These are phyloP conservation scores for Saccharata proteae DNA, from an alignment of 2,329 filamentous ascomycete species.

Conservation along the genomic window DNA sequence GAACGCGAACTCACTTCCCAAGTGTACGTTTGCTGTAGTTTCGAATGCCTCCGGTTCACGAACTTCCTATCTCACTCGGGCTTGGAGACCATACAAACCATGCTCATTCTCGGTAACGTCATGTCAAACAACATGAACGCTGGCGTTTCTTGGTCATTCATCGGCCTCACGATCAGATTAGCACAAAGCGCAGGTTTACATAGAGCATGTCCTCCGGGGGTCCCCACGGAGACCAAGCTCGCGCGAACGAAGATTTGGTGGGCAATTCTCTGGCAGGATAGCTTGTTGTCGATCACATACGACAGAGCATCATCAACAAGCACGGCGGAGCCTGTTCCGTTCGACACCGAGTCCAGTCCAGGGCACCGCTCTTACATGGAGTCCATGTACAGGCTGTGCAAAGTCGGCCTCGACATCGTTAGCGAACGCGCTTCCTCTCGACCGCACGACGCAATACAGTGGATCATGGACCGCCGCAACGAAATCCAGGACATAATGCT, in stretches of 20 bases:
- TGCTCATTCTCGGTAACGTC: constrained; percentile 50
- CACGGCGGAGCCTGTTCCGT: constrained; percentile 34
- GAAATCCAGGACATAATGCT: constrained; percentile 45
- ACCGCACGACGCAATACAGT: constrained; percentile 38
- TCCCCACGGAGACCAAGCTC: constrained; percentile 32
- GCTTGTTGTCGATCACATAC: constrained; percentile 50
- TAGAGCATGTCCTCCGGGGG: constrained; percentile 43
- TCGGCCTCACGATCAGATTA: constrained; percentile 47
- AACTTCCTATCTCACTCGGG: constrained; percentile 52
- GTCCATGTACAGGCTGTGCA: constrained; percentile 43
- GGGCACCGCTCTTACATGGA: constrained; percentile 45
- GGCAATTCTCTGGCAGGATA: constrained; percentile 54
- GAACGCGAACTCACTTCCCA: constrained; percentile 52
- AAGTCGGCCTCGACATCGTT: constrained; percentile 48
- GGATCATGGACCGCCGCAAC: constrained; percentile 45
- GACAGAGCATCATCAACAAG: constrained; percentile 46
- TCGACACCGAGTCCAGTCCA: constrained; percentile 29
- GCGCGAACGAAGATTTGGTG: constrained; percentile 36
- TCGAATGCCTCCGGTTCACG: constrained; percentile 51
- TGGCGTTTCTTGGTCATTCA: constrained; percentile 49
- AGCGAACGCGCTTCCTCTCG: constrained; percentile 38
- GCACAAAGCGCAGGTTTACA: constrained; percentile 50
- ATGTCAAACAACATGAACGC: constrained; percentile 54
- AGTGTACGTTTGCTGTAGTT: constrained; percentile 53
- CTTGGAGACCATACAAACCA: constrained; percentile 48